Conservation (phyloP, 192 early-diverging fungal species). For the Paraglomus occultum region DNA sequence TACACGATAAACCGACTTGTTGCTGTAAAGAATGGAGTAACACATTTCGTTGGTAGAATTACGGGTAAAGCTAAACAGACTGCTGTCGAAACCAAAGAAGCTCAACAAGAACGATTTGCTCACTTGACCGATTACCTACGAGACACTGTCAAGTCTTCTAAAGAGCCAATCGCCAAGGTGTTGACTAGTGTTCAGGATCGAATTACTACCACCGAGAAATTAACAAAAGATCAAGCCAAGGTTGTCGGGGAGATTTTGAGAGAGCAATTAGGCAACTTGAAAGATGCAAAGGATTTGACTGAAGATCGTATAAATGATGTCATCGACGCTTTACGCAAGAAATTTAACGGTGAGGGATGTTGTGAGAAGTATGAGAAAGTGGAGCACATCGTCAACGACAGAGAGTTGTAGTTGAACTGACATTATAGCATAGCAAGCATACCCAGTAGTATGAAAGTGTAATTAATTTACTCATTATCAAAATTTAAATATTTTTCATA, state of each 20-base stretch:
- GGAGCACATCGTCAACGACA: no score
- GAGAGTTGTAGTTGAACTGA: no score
- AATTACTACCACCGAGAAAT: neutral
- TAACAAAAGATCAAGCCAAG: slow-evolving; percentile 4
- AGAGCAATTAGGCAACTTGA: neutral
- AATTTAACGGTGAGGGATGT: neutral
- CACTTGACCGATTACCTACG: neutral
- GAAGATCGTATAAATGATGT: neutral
- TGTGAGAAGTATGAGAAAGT: no score
- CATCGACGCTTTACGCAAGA: neutral
- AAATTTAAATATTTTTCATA: no score
- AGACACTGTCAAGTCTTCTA: neutral
- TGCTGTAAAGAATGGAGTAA: no score
- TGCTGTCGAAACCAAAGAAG: neutral
- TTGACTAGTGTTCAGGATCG: neutral
- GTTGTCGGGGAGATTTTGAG: slow-evolving; percentile 3
- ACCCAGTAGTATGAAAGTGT: no score
- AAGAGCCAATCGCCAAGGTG: neutral
- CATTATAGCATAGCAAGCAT: no score
- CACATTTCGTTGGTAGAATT: no score
- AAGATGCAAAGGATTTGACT: slow-evolving; percentile 10
- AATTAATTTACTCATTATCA: no score
- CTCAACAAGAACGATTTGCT: slow-evolving; percentile 17
- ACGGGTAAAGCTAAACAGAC: slow-evolving; percentile 1
- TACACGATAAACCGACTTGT: no score